These are phyloP conservation scores for Drechslerella dactyloides DNA, from an alignment of 2,329 filamentous ascomycete genomes.

Conservation along the genomic window DNA sequence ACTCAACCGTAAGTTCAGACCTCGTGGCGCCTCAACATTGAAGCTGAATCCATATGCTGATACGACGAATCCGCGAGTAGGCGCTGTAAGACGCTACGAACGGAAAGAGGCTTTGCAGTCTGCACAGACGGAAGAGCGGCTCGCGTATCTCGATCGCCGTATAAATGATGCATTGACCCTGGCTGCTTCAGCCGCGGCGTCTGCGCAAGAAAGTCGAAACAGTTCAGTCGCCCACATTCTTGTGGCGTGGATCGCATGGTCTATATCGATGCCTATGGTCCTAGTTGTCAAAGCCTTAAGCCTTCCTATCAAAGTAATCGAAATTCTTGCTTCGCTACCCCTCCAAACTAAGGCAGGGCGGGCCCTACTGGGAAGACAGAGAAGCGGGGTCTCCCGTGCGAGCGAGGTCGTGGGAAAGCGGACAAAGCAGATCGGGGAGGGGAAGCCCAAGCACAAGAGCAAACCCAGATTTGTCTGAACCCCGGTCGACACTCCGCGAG, in stretches of 20 bases:
- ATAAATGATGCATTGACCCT: conserved; percentile 79
- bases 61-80: conserved; percentile 24
- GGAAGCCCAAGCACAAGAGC: conserved; percentile 40
- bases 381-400: conserved; percentile 33
- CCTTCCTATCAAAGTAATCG: conserved; percentile 36
- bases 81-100: conserved; percentile 84
- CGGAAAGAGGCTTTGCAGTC: conserved; percentile 80
- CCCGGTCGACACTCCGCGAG: conserved; percentile 7
- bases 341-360: conserved; percentile 35
- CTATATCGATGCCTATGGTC: conserved; percentile 38
- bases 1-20: conserved; percentile 67
- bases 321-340: conserved; percentile 37
- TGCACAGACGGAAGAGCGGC: conserved; percentile 75
- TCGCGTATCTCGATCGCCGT: conserved; percentile 73
- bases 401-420: conserved; percentile 29
- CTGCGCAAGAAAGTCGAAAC: conserved; percentile 39
- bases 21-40: background rate
- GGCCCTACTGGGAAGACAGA: conserved; percentile 39
- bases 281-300: conserved; percentile 43
- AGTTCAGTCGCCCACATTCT: conserved; percentile 34
- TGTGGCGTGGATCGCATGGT: conserved; percentile 39
- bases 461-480: conserved; percentile 42
- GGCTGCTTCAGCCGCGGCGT: conserved; percentile 70
- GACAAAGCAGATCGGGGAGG: conserved; percentile 39
- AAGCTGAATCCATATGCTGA: conserved; percentile 6